Conservation (phyloP, 2,329 filamentous ascomycete genomes). For the Botrytis fabae region DNA sequence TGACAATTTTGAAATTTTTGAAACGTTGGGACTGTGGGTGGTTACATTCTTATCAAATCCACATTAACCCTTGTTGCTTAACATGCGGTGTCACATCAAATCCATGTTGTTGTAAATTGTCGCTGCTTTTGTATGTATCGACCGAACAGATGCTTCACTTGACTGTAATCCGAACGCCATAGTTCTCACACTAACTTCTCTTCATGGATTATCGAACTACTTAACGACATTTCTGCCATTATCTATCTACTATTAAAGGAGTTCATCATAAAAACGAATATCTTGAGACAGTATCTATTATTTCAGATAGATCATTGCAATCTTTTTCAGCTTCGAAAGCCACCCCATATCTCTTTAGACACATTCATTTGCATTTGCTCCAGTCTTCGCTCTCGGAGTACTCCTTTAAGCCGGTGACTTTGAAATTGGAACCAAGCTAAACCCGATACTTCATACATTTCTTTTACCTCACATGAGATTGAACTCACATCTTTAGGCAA, state of each 20-base stretch:
- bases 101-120: background rate
- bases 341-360: background rate
- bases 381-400: background rate
- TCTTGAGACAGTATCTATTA: background rate
- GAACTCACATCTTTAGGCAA: background rate
- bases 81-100: background rate
- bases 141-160: background rate
- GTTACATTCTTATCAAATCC: background rate
- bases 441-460: background rate
- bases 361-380: background rate
- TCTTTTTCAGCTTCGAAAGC: background rate
- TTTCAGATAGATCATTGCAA: background rate
- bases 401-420: background rate
- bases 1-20: background rate
- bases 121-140: background rate
- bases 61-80: background rate
- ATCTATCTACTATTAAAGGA: background rate
- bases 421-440: background rate
- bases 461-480: background rate
- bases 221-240: background rate
- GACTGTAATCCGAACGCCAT: background rate
- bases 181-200: background rate
- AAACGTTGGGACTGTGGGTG: background rate
- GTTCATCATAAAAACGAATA: background rate
- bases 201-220: background rate